Percentiles rank a stretch among this genome's conserved stretches.
These are phyloP conservation scores for Epichloe typhina DNA, from an alignment of 2,329 filamentous ascomycete genomes.

Conservation along the genomic window DNA sequence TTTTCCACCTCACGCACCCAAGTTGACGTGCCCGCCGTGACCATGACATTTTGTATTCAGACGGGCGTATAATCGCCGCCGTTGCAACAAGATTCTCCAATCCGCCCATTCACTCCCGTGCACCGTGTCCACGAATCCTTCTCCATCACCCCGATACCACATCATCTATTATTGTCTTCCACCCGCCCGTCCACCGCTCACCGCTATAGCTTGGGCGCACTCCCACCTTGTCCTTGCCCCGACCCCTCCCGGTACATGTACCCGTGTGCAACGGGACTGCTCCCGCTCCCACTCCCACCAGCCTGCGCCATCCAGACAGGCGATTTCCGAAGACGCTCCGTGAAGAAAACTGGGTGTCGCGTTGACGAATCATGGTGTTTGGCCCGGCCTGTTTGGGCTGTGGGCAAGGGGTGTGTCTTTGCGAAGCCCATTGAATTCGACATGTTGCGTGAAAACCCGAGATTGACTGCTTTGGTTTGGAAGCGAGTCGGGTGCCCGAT, in stretches of 20 bases:
- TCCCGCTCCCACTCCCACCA: background rate
- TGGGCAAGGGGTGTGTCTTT: background rate
- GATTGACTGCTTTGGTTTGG: too few species aligned
- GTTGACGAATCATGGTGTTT: constrained; percentile 39
- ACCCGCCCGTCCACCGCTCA: constrained; percentile 13
- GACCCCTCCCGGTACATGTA: constrained; percentile 42
- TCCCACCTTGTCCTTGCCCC: background rate
- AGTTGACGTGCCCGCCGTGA: background rate
- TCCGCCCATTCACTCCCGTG: too few species aligned
- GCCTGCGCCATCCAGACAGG: constrained; percentile 24
- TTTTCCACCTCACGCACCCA: background rate
- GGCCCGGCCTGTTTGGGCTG: constrained; percentile 14
- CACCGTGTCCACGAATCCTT: background rate
- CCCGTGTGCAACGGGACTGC: constrained; percentile 43
- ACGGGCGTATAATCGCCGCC: too few species aligned
- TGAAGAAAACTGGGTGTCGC: constrained; percentile 67
- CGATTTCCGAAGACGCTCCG: constrained; percentile 43
- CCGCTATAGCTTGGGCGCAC: constrained; percentile 7
- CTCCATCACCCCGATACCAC: background rate
- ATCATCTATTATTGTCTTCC: background rate
- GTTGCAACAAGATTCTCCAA: background rate
- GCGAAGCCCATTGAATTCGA: background rate
- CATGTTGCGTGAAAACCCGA: too few species aligned
- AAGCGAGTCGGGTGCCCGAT: too few species aligned
- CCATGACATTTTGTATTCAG: background rate